Evolutionary conservation across 2,329 filamentous ascomycete genomes (phyloP).

Genomic region (Pseudopyricularia javanii): DNA sequence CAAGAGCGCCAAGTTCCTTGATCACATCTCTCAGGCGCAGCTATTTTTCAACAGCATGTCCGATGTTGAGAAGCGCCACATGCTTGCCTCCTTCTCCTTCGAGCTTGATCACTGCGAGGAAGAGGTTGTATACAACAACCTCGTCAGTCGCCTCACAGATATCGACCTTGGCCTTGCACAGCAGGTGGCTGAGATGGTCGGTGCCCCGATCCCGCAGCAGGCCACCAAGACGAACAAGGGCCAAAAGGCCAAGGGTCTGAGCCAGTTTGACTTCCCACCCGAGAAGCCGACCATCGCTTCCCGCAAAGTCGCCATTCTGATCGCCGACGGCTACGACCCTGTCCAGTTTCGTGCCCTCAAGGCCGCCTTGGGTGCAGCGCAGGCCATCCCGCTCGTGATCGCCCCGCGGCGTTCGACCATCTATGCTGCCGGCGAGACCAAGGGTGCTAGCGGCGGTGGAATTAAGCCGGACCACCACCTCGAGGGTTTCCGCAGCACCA

Average conservation of each 20-base stretch:
- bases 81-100: slow-evolving; percentile 49
- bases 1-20: slow-evolving; percentile 61
- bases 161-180: slow-evolving; percentile 62
- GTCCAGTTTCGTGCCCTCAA: slow-evolving; percentile 53
- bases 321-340: slow-evolving; percentile 66
- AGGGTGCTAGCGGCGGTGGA: slow-evolving; percentile 24
- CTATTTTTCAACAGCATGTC: slow-evolving; percentile 73
- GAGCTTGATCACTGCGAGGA: slow-evolving; percentile 78
- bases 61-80: slow-evolving; percentile 50
- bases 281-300: slow-evolving; percentile 53
- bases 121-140: slow-evolving; percentile 58
- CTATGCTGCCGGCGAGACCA: slow-evolving; percentile 35
- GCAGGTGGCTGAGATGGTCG: slow-evolving; percentile 57
- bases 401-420: slow-evolving; percentile 55
- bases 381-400: slow-evolving; percentile 62
- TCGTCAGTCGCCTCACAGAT: slow-evolving; percentile 55
- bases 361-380: slow-evolving; percentile 45
- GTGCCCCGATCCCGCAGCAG: slow-evolving; percentile 45
- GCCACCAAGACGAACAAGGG: slow-evolving; percentile 48
- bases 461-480: slow-evolving; percentile 65
- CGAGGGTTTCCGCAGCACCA: slow-evolving; percentile 65
- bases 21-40: slow-evolving; percentile 68
- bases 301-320: slow-evolving; percentile 61
- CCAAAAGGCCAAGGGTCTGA: slow-evolving; percentile 52
- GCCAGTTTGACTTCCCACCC: slow-evolving; percentile 56